phyloP scores from a whole-genome alignment of 176 grass and related monocot genomes.

The Phyllostachys edulis region DNA sequence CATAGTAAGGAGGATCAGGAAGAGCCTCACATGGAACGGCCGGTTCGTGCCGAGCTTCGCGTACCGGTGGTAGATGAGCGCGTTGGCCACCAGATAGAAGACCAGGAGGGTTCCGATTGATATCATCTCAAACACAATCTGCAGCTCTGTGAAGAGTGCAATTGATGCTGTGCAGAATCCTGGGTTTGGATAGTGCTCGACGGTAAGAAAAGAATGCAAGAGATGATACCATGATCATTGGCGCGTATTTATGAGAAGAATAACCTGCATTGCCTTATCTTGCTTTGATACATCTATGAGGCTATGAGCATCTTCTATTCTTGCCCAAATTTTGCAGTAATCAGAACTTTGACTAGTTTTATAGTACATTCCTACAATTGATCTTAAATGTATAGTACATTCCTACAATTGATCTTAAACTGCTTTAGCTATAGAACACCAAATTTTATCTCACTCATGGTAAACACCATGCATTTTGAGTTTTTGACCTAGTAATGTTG shows the following conservation, averaged over 20 bases:
- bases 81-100: constrained; percentile 94
- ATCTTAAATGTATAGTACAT: constrained; percentile 1
- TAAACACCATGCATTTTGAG: neutral
- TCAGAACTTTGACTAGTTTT: neutral
- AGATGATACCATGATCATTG: neutral
- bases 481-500: constrained; percentile 11
- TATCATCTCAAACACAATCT: constrained; percentile 83
- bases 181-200: constrained; percentile 17
- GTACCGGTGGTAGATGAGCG: constrained; percentile 85
- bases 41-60: constrained; percentile 40
- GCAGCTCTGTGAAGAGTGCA: constrained; percentile 80
- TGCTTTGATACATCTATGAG: neutral
- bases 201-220: constrained; percentile 7
- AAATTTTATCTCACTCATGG: neutral
- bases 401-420: neutral
- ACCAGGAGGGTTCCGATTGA: constrained; percentile 90
- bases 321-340: neutral
- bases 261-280: neutral
- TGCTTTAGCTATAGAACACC: neutral
- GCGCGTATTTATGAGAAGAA: neutral
- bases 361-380: neutral
- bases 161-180: constrained; percentile 73
- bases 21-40: constrained; percentile 51
- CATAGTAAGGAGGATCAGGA: constrained; percentile 66
- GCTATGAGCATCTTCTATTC: neutral